phyloP scores from a whole-genome alignment of 2,329 filamentous ascomycete species.

The Aureobasidium sp. region DNA sequence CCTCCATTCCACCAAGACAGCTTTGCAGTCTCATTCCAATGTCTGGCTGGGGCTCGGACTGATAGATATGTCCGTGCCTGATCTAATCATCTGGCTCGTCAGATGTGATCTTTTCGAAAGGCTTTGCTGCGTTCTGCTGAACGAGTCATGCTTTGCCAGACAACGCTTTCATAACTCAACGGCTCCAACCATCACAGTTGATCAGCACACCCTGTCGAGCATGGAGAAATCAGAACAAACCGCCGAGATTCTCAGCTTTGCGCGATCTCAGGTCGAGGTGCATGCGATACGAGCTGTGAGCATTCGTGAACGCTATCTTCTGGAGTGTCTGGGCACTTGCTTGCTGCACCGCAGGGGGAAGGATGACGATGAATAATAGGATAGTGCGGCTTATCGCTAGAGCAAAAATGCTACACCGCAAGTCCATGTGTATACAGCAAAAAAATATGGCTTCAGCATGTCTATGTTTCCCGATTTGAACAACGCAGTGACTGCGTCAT shows the following conservation, averaged over 20 bases:
- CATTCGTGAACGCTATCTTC: background rate
- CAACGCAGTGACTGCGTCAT: too few relatives aligned
- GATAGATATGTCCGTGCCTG: background rate
- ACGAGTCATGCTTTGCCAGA: background rate
- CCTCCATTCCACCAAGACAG: background rate
- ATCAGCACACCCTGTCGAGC: background rate
- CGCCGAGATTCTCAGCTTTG: background rate
- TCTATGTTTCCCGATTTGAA: too few relatives aligned
- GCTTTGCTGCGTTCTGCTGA: background rate
- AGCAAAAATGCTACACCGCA: too few relatives aligned
- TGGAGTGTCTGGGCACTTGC: background rate
- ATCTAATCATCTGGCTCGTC: background rate
- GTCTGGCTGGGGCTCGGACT: background rate
- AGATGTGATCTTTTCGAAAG: background rate
- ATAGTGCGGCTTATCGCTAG: too few relatives aligned
- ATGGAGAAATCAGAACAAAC: background rate
- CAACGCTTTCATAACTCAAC: background rate
- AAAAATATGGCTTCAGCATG: too few relatives aligned
- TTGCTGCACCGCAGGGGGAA: background rate
- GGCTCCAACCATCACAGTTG: background rate
- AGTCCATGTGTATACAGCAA: too few relatives aligned
- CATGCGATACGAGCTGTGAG: background rate
- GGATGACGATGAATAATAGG: background rate
- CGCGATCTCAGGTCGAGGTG: background rate
- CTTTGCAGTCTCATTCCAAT: background rate